phyloP scores from a whole-genome alignment of 139 green algal genomes.

The Tetratostichococcus sp. region DNA sequence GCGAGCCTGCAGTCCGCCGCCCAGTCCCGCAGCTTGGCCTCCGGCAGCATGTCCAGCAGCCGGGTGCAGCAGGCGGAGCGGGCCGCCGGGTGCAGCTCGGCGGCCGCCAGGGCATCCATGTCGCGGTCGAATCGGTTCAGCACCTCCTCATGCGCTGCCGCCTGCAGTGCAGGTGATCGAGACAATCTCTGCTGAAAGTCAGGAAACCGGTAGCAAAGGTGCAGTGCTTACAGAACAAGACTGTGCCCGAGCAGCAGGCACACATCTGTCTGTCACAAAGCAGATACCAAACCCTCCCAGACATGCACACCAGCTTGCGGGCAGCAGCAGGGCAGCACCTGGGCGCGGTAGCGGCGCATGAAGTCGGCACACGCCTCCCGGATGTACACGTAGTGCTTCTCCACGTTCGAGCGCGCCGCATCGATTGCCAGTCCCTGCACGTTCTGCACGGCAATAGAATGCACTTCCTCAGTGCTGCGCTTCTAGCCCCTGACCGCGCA shows the following conservation, averaged over 20 bases:
- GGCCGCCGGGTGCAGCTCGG: slow-evolving; percentile 46
- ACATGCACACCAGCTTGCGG: no score
- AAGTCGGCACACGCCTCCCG: slow-evolving; percentile 49
- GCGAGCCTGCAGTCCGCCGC: slow-evolving; percentile 45
- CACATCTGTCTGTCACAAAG: no score
- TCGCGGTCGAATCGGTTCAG: slow-evolving; percentile 71
- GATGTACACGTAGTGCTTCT: slow-evolving; percentile 85
- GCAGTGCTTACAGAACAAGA: no score
- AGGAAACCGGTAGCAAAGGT: no score
- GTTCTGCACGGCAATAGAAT: slow-evolving; percentile 49
- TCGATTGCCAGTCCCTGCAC: slow-evolving; percentile 79
- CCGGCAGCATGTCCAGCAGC: slow-evolving; percentile 63
- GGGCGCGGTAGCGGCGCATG: slow-evolving; percentile 15
- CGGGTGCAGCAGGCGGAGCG: slow-evolving; percentile 10
- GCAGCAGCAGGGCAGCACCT: slow-evolving; percentile 9
- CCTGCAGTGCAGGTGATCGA: slow-evolving; percentile 27
- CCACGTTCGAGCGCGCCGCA: slow-evolving; percentile 77
- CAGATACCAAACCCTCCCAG: no score
- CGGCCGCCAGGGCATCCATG: slow-evolving; percentile 51
- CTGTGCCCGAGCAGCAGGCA: no score
- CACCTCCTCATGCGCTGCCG: slow-evolving; percentile 44
- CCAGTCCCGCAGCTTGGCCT: slow-evolving; percentile 55
- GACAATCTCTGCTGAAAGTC: no score
- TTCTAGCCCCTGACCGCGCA: no score
- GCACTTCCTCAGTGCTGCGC: no score